phyloP scores from a whole-genome alignment of 257 asterid genomes.

The Capsicum rhomboideum region DNA sequence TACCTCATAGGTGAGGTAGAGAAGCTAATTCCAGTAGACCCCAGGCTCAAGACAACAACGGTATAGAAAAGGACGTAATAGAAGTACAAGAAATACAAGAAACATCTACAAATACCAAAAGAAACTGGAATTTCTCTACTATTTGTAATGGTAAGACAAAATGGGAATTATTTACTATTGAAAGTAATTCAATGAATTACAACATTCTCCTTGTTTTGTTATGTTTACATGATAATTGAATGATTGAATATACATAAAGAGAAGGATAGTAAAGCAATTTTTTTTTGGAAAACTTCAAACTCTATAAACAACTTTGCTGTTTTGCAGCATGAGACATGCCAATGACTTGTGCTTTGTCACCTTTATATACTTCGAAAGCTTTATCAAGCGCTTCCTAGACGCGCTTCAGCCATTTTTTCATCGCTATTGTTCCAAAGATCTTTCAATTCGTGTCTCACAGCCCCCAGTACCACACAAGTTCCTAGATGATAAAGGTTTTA shows the following conservation, averaged over 20 bases:
- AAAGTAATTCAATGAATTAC: not conserved
- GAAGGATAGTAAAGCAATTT: not conserved
- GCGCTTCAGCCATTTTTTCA: slow-evolving; percentile 9
- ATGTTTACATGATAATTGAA: not conserved
- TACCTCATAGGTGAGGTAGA: too few relatives aligned
- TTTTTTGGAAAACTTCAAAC: not conserved
- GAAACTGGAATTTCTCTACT: not conserved
- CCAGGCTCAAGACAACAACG: too few relatives aligned
- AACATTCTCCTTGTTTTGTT: not conserved
- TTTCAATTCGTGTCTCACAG: slow-evolving; percentile 60
- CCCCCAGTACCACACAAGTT: slow-evolving; percentile 59
- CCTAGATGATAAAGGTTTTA: slow-evolving; percentile 32
- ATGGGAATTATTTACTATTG: not conserved
- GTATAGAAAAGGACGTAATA: too few relatives aligned
- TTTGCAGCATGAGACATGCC: not conserved
- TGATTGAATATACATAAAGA: not conserved
- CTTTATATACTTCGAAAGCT: not conserved
- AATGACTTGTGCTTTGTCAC: not conserved
- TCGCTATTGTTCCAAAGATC: slow-evolving; percentile 56
- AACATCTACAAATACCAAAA: too few relatives aligned
- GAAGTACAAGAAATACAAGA: too few relatives aligned
- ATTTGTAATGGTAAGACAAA: not conserved
- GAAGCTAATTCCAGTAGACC: too few relatives aligned
- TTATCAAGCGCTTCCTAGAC: slow-evolving; percentile 7
- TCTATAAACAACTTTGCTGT: not conserved